These are phyloP conservation scores for Rhodotorula diobovata DNA, from an alignment of 768 basidiomycete species.

Conservation along the genomic window DNA sequence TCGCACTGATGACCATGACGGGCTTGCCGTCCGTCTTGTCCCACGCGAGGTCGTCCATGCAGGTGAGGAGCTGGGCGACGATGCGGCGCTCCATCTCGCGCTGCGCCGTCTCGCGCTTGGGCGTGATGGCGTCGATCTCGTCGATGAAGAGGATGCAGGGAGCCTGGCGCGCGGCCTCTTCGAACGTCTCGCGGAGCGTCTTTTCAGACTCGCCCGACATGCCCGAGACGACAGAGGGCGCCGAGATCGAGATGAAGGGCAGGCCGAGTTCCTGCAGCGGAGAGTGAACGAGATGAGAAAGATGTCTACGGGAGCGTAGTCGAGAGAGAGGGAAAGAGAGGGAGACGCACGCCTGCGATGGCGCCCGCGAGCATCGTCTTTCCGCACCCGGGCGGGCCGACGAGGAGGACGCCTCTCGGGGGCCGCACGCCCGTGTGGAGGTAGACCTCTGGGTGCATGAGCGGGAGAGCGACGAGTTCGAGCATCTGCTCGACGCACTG, in stretches of 20 bases:
- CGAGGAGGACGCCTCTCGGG: constrained; percentile 82
- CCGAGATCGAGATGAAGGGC: constrained; percentile 90
- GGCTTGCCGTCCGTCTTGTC: constrained; percentile 88
- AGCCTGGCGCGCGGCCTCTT: constrained; percentile 87
- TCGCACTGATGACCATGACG: constrained; percentile 90
- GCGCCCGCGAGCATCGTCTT: constrained; percentile 93
- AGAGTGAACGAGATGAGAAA: neutral
- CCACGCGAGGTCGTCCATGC: constrained; percentile 98
- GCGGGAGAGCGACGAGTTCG: constrained; percentile 91
- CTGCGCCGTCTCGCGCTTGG: constrained; percentile 95
- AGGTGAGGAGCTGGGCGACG: constrained; percentile 93
- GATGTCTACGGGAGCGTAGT: neutral
- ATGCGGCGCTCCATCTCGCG: constrained; percentile 97
- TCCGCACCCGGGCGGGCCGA: constrained; percentile 95
- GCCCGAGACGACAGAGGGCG: constrained; percentile 90
- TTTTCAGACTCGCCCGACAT: constrained; percentile 99
- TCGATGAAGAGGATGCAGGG: constrained; percentile 94
- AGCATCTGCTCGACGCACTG: constrained; percentile 83
- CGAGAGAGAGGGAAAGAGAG: neutral
- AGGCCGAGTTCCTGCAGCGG: constrained; percentile 71
- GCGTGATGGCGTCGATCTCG: constrained; percentile 96
- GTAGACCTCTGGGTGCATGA: constrained; percentile 93
- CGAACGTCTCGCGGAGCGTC: constrained; percentile 89
- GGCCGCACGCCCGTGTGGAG: constrained; percentile 86
- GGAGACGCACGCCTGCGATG: constrained; percentile 81